Conservation (phyloP, 108 stramenopile species). For the Bacterosira constricta region DNA sequence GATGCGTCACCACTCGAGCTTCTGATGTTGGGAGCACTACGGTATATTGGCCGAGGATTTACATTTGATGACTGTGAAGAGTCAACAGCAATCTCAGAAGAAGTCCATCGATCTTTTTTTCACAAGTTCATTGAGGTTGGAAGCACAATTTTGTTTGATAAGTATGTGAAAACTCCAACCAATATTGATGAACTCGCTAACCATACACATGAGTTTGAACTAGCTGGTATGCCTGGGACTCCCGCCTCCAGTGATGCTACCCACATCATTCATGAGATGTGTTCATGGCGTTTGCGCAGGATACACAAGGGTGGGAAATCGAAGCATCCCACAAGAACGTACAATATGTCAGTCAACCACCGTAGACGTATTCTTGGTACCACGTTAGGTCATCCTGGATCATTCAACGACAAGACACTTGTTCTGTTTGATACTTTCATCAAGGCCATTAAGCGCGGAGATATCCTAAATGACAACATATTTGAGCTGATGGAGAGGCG, state of each 20-base stretch:
- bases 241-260: constrained; percentile 27
- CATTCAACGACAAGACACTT: constrained; percentile 18
- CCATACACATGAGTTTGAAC: no score
- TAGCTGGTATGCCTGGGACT: constrained; percentile 29
- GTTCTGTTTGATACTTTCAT: constrained; percentile 7
- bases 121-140: no score
- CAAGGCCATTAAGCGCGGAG: background rate
- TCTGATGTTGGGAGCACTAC: no score
- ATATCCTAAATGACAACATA: constrained; percentile 25
- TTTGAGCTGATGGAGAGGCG: no score
- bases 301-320: constrained; percentile 23
- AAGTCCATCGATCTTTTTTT: no score
- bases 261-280: constrained; percentile 4
- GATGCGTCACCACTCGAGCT: constrained; percentile 9
- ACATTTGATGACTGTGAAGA: no score
- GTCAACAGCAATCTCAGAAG: no score
- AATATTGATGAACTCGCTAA: no score
- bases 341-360: constrained; percentile 24
- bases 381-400: constrained; percentile 9
- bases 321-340: constrained; percentile 21
- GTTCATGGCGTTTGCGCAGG: background rate
- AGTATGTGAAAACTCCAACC: no score
- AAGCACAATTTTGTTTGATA: no score
- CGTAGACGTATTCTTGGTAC: constrained; percentile 8
- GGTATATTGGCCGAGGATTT: no score